These are phyloP conservation scores for Dictyostelium capitatum DNA, from an alignment of 78 protist species.

Conservation along the genomic window DNA sequence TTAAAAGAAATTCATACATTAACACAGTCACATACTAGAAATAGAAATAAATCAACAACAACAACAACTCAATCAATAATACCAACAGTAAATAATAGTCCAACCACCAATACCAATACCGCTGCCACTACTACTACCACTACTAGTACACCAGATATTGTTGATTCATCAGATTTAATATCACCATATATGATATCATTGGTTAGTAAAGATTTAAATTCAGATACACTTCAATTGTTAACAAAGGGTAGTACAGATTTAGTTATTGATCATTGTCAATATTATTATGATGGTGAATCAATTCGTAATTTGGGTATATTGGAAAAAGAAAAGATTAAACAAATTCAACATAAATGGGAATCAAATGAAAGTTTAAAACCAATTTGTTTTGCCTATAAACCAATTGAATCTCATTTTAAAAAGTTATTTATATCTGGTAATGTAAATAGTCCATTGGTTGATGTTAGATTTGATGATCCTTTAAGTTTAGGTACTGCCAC, in stretches of 20 bases:
- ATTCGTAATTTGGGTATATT: conserved; percentile 9
- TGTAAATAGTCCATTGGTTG: conserved; percentile 74
- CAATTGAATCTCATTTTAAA: conserved; percentile 54
- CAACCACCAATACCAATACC: background rate
- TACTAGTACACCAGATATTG: background rate
- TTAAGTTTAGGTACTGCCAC: background rate
- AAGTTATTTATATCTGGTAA: conserved; percentile 49
- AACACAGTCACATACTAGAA: conserved; percentile 27
- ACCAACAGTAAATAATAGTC: background rate
- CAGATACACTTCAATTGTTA: conserved; percentile 70
- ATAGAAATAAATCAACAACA: background rate
- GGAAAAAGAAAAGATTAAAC: conserved; percentile 49
- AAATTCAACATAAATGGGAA: conserved; percentile 46
- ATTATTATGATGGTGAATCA: conserved; percentile 75
- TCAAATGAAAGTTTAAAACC: conserved; percentile 53
- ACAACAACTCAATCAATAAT: background rate
- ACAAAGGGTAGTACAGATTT: conserved; percentile 79
- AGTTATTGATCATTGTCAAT: conserved; percentile 74
- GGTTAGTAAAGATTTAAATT: conserved; percentile 59
- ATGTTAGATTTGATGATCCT: conserved; percentile 48
- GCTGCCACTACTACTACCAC: background rate
- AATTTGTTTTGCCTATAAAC: conserved; percentile 75
- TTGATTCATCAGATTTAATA: background rate
- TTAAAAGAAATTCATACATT: conserved; percentile 77
- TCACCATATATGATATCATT: conserved; percentile 75